Evolutionary conservation across 1,139 yeast species (phyloP).

Genomic region (Wickerhamomyces sp.): DNA sequence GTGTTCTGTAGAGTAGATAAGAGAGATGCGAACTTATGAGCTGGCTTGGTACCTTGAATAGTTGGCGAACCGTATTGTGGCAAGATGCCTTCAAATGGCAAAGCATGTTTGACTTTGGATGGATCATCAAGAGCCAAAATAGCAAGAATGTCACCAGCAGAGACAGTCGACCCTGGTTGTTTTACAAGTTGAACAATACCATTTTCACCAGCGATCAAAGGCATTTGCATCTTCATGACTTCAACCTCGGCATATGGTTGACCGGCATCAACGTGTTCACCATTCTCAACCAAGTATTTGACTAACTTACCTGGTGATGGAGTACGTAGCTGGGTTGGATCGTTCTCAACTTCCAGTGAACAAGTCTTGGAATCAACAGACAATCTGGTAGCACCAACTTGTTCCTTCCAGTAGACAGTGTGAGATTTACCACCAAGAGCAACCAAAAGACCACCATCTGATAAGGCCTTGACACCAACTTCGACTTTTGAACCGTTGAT

Average conservation of each 20-base stretch:
- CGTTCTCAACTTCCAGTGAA: conserved; percentile 87
- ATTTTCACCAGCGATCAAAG: conserved; percentile 83
- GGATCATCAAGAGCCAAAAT: conserved; percentile 94
- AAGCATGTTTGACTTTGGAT: conserved; percentile 92
- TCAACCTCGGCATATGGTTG: conserved; percentile 98
- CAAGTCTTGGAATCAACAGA: conserved; percentile 96
- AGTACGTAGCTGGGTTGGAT: conserved; percentile 96
- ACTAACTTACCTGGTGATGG: conserved; percentile 99
- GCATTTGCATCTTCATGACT: conserved; percentile 99
- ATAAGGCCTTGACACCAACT: conserved; percentile 78
- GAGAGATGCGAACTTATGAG: conserved; percentile 61
- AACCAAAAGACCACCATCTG: conserved; percentile 91
- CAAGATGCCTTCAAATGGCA: conserved; percentile 90
- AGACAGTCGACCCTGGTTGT: conserved; percentile 97
- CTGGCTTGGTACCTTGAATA: conserved; percentile 78
- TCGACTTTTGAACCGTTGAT: conserved; percentile 89
- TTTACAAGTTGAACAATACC: conserved; percentile 90
- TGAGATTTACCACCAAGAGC: conserved; percentile 91
- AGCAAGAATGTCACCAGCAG: conserved; percentile 96
- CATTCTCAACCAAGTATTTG: conserved; percentile 87
- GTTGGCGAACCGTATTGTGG: conserved; percentile 85
- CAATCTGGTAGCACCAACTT: conserved; percentile 91
- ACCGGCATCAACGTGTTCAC: conserved; percentile 88
- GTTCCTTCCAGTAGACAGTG: conserved; percentile 96
- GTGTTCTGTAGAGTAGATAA: conserved; percentile 67